Evolutionary conservation across 2,329 filamentous ascomycete species (phyloP).

Genomic region (Microcyclospora tardicrescens): DNA sequence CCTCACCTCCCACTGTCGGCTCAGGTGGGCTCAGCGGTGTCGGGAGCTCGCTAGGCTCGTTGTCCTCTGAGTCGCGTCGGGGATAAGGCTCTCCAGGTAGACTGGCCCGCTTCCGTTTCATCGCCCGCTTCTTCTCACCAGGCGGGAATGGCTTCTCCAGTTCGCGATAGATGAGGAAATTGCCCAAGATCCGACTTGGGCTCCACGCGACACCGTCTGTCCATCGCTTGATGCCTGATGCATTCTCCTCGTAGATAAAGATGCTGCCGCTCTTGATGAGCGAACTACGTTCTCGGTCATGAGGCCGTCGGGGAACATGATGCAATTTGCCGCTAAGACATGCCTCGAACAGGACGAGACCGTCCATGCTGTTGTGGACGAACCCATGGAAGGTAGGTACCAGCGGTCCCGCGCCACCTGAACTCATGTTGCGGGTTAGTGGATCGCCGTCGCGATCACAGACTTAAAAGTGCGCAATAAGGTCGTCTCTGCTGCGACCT

Average conservation of each 20-base stretch:
- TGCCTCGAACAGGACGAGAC: constrained; percentile 67
- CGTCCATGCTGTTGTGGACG: constrained; percentile 43
- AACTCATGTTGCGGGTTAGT: constrained; percentile 17
- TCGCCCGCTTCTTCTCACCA: constrained; percentile 72
- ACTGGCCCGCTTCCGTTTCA: constrained; percentile 50
- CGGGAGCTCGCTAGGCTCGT: constrained; percentile 14
- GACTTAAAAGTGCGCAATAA: constrained; percentile 2
- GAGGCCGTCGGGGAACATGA: constrained; percentile 71
- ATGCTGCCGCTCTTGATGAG: constrained; percentile 75
- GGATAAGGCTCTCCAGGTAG: constrained; percentile 43
- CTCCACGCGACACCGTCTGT: constrained; percentile 88
- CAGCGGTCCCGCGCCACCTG: constrained; percentile 23
- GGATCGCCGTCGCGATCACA: constrained; percentile 1
- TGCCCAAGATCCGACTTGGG: constrained; percentile 71
- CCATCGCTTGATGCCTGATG: constrained; percentile 87
- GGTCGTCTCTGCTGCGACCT: constrained; percentile 1
- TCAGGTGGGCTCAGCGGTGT: constrained; percentile 23
- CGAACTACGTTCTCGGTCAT: constrained; percentile 65
- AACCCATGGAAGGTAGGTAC: constrained; percentile 28
- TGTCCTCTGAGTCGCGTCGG: constrained; percentile 22
- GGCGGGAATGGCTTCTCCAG: constrained; percentile 65
- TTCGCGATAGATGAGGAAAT: constrained; percentile 77
- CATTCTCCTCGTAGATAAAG: constrained; percentile 84
- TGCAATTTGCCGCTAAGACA: constrained; percentile 56
- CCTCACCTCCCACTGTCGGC: constrained; percentile 14